Base-by-base conservation (phyloP, 179 eudicot species). In the Gypsophila paniculata region DNA sequence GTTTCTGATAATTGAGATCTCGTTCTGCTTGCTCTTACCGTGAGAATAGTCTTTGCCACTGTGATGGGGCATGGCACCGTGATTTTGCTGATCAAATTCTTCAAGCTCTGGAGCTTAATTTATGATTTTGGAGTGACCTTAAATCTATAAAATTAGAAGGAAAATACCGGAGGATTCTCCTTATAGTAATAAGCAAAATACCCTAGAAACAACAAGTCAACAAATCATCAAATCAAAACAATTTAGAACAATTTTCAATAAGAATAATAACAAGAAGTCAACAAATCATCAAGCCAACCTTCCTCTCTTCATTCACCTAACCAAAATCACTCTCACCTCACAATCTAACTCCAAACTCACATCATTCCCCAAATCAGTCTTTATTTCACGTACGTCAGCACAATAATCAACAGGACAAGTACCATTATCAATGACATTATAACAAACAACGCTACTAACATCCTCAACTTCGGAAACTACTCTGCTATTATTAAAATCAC, bases 51-150 rank as follows among this genome's bases (percentile, higher is more conserved):
- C 86, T 83, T 86, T 91, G 65, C 85, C 96, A 51, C 84, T 88
- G 82, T 91, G 91, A 74, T 91, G 90, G 7, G 99, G 99, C 22
- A 93, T 85, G n/a, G 96, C 97, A 36, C 97, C 90, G 44, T 93
- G 98, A 80, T 93, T 93, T 85, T 91, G 97, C 77, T 89, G 93
- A 81, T 93, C 97, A 57, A 91, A 93, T 25, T 86, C 94, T 59
- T 93, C 96, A 23, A 91, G 93, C 72, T 93, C 98, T 76, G 81
- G 79, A 21, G 96, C 99, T 80, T 91, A n/a, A n/a, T n/a, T n/a
- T n/a, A n/a, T n/a, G n/a, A n/a, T n/a, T n/a, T n/a, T n/a, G n/a
- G n/a, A n/a, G n/a, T n/a, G n/a, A n/a, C n/a, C n/a, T n/a, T n/a
- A n/a, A n/a, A n/a, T n/a, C n/a, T n/a, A n/a, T n/a, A n/a, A n/a